Percentiles rank a stretch among this genome's conserved stretches.
phyloP scores from a whole-genome alignment of 2,329 filamentous ascomycete species.

The Trichoderma koningiopsis region DNA sequence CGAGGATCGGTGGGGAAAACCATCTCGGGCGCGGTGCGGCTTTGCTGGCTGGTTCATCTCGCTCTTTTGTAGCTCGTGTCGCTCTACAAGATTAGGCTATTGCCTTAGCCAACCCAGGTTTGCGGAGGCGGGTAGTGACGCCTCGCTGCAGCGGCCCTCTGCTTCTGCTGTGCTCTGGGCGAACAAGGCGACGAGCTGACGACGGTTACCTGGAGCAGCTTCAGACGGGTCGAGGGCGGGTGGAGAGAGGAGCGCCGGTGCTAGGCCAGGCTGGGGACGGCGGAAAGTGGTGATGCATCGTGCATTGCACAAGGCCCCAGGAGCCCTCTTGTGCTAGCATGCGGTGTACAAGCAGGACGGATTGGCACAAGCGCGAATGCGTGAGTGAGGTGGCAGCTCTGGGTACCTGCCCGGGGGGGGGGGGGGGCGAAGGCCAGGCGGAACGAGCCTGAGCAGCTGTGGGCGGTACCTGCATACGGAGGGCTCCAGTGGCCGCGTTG shows the following conservation, averaged over 20 bases:
- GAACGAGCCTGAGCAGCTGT: conserved; percentile 21
- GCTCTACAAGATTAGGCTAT: conserved; percentile 11
- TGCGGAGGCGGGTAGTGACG: conserved; percentile 16
- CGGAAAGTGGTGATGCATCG: conserved; percentile 5
- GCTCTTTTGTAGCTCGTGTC: not conserved
- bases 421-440: not conserved
- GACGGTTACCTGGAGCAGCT: conserved; percentile 3
- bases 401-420: not conserved
- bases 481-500: conserved; percentile 23
- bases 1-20: conserved; percentile 5
- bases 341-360: conserved; percentile 2
- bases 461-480: conserved; percentile 24
- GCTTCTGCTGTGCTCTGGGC: not conserved
- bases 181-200: conserved; percentile 21
- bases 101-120: not conserved
- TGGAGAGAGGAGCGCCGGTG: not conserved
- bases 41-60: not conserved
- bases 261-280: not conserved
- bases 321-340: not conserved
- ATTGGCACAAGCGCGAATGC: not conserved
- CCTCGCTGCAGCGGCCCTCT: not conserved
- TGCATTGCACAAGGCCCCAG: conserved; percentile 20
- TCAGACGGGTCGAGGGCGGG: not conserved
- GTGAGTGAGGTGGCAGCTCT: conserved; percentile 17
- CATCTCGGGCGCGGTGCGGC: not conserved